Evolutionary conservation across 768 basidiomycete species (phyloP).

Genomic region (Suillus luteus): DNA sequence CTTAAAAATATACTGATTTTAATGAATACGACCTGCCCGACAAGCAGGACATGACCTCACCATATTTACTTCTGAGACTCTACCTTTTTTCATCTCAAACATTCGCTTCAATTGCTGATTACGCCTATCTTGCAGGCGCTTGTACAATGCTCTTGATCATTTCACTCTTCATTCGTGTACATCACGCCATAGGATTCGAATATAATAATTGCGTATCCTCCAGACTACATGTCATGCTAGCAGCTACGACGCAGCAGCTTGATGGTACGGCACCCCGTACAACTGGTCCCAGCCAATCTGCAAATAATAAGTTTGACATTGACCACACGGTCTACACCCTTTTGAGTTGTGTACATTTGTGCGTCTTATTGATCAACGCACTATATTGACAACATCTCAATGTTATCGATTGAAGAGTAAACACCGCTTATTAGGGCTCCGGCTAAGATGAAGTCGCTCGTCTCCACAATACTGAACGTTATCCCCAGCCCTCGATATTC

Average conservation of each 20-base stretch:
- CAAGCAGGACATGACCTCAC: constrained; percentile 21
- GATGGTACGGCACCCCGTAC: too few species aligned
- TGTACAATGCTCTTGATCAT: not conserved
- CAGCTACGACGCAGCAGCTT: not conserved
- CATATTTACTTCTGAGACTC: constrained; percentile 15
- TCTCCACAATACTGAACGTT: not conserved
- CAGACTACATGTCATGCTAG: too few species aligned
- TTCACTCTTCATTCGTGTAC: not conserved
- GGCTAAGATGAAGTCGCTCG: not conserved
- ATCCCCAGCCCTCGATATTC: not conserved
- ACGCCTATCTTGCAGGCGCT: not conserved
- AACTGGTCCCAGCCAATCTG: not conserved
- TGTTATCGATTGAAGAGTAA: too few species aligned
- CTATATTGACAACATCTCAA: too few species aligned
- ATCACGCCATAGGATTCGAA: not conserved
- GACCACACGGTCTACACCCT: too few species aligned
- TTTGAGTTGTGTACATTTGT: too few species aligned
- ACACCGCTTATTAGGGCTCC: not conserved
- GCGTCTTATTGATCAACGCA: too few species aligned
- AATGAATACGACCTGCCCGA: constrained; percentile 34
- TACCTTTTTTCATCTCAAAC: not conserved
- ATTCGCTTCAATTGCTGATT: not conserved
- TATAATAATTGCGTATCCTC: not conserved
- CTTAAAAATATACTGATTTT: constrained; percentile 31
- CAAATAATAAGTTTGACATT: not conserved